Percentiles rank a stretch among this genome's conserved stretches.
Conservation (phyloP, 768 basidiomycete species). For the Asterophora parasitica region DNA sequence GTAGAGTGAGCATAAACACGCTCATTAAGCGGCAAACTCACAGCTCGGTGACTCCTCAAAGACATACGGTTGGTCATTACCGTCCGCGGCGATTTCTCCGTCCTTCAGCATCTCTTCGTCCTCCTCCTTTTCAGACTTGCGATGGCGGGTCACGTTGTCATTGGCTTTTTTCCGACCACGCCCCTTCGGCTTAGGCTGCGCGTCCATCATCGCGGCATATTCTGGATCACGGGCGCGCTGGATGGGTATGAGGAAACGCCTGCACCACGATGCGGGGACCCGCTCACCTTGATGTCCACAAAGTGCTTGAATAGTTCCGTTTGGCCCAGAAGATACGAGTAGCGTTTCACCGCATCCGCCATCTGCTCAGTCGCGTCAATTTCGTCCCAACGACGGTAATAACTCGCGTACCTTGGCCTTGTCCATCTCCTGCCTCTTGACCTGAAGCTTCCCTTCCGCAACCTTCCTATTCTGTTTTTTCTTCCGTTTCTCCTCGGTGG, state of each 20-base stretch:
- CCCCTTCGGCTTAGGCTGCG: constrained; percentile 81
- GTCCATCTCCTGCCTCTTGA: constrained; percentile 79
- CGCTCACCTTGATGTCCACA: constrained; percentile 83
- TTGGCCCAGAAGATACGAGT: constrained; percentile 96
- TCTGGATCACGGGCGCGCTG: constrained; percentile 89
- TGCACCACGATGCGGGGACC: not conserved
- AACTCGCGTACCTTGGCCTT: constrained; percentile 66
- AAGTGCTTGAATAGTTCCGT: constrained; percentile 98
- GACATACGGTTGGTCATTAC: constrained; percentile 86
- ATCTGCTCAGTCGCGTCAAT: constrained; percentile 43
- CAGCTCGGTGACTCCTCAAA: constrained; percentile 94
- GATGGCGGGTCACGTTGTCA: constrained; percentile 74
- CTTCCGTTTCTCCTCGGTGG: constrained; percentile 22
- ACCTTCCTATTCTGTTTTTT: constrained; percentile 51
- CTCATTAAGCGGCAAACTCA: constrained; percentile 35
- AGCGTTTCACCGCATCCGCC: constrained; percentile 91
- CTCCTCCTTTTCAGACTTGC: constrained; percentile 97
- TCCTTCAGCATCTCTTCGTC: constrained; percentile 93
- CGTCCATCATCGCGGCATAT: constrained; percentile 85
- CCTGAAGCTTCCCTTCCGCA: constrained; percentile 64
- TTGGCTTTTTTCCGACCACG: constrained; percentile 85
- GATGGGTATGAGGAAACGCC: not conserved
- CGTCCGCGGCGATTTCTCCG: constrained; percentile 72
- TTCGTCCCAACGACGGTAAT: constrained; percentile 1
- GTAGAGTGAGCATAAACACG: constrained; percentile 4